Base-by-base conservation (phyloP, 257 asterid genomes). In the Nyctanthes arbortristis region DNA sequence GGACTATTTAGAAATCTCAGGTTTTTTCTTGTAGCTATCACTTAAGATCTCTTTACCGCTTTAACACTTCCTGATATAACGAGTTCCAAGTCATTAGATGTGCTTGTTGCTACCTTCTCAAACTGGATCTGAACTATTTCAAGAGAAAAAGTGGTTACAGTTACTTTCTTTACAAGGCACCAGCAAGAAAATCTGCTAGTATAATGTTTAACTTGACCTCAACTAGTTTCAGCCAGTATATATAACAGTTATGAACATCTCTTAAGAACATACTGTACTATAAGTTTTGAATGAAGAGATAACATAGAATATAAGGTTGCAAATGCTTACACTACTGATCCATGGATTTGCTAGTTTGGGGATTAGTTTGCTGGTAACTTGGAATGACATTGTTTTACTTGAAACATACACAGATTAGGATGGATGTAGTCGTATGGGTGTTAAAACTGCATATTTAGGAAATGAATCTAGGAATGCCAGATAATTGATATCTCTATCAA, bases 1-100 rank as follows among this genome's bases (percentile, higher is more conserved):
- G 97, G 97, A 79, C 90, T 93, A 45, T 93, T 93, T 83, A 86
- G 87, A 72, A 85, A 93, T 73, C 95, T 91, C 83, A 93, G 96
- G 97, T 93, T 74, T 62, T 13, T 14, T 55, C 69, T 69, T 68
- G n/a, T 61, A 55, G 43, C 39, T 75, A 57, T 25, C 20, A 16
- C 64, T 40, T 32, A 56, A n/a, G n/a, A 1, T 61, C 11, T 63
- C 35, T 39, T 52, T n/a, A 56, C 63, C 71, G 1, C 29, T n/a
- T n/a, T 7, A 24, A 25, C 10, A 3, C 16, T 52, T 52, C 31
- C 16, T 52, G 7, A 52, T 22, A 52, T 52, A 22, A 24, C 24
- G 59, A 52, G 24, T 52, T 52, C 24, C 16, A 24, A 52, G 59
- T 24, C 10, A 30, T 52, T 52, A 22, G 0, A 4, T 7, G 2